These are phyloP conservation scores for Magnaporthiopsis incrustans DNA, from an alignment of 2,329 filamentous ascomycete species.

Conservation along the genomic window DNA sequence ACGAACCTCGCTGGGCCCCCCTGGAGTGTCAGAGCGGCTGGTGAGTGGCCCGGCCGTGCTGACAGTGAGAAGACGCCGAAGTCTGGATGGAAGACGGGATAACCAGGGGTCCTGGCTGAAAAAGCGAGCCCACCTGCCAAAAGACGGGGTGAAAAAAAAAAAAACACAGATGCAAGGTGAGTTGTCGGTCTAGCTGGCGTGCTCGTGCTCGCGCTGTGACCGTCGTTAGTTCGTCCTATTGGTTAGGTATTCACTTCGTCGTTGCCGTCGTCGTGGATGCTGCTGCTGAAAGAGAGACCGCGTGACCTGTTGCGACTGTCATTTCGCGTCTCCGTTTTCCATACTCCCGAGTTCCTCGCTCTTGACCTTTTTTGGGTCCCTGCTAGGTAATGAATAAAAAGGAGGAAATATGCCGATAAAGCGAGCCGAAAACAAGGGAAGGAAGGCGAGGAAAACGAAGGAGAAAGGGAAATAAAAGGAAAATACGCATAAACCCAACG, in stretches of 20 bases:
- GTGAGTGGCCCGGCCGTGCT: neutral
- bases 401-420: neutral
- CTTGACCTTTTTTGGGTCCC: neutral
- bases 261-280: neutral
- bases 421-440: neutral
- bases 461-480: neutral
- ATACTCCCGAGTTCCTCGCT: neutral
- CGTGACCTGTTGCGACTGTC: neutral
- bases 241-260: neutral
- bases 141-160: neutral
- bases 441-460: too few relatives aligned
- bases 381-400: neutral
- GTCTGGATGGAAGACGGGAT: neutral
- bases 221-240: neutral
- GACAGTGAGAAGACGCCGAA: neutral
- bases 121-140: neutral
- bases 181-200: neutral
- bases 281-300: too few relatives aligned
- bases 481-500: neutral
- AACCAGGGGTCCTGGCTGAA: neutral
- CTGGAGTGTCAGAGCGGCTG: neutral
- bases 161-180: neutral
- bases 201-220: neutral
- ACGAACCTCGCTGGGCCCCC: neutral
- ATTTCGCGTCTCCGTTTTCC: neutral